Conservation (phyloP, 352 stramenopile species). For the Halophytophthora batemanensis region DNA sequence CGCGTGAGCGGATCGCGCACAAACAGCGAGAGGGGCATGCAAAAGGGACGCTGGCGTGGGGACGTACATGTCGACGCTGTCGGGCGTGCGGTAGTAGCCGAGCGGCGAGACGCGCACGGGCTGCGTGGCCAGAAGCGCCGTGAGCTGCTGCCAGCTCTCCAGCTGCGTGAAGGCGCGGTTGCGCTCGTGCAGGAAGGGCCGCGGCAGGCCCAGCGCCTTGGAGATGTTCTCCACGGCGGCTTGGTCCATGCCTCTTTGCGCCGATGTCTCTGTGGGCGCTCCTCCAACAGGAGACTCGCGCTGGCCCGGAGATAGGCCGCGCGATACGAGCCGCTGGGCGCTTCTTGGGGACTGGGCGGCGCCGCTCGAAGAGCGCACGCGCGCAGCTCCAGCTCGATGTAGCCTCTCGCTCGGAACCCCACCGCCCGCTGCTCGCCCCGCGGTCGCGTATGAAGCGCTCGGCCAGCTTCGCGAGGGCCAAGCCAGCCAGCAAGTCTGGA, state of each 20-base stretch:
- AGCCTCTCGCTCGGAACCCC: too few species aligned
- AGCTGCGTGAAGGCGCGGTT: constrained; percentile 63
- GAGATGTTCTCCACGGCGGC: constrained; percentile 50
- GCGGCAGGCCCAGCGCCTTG: constrained; percentile 52
- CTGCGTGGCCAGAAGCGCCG: constrained; percentile 42
- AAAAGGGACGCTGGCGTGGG: not conserved
- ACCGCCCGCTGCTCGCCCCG: too few species aligned
- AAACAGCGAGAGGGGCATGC: constrained; percentile 1
- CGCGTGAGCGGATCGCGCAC: constrained; percentile 4
- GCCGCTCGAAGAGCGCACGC: not conserved
- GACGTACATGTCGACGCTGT: constrained; percentile 79
- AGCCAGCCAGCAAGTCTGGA: too few species aligned
- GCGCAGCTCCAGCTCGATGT: too few species aligned
- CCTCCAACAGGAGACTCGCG: too few species aligned
- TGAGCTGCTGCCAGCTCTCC: constrained; percentile 61
- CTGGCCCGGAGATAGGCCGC: not conserved
- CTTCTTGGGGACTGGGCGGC: not conserved
- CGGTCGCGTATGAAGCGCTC: too few species aligned
- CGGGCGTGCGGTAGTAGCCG: constrained; percentile 77
- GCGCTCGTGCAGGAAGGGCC: constrained; percentile 54
- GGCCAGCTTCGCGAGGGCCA: too few species aligned
- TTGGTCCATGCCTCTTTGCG: constrained; percentile 23
- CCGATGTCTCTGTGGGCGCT: not conserved
- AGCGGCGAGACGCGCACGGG: constrained; percentile 55
- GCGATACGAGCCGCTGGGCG: not conserved